Conservation (phyloP, 352 stramenopile species). For the Phytophthora chlamydospora region DNA sequence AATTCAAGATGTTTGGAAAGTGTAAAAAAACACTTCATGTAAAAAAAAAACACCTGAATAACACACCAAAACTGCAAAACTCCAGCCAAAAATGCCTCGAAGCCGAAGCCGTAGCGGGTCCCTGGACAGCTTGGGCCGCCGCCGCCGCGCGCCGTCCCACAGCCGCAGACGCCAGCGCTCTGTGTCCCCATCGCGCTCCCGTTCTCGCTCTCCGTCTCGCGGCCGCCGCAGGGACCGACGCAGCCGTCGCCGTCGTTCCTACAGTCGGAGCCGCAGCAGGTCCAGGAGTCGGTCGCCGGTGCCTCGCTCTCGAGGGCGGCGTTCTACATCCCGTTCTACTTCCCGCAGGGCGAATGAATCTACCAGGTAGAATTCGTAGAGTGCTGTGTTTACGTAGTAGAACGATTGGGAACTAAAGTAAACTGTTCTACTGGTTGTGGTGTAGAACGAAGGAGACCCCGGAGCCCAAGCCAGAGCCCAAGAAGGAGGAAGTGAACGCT, state of each 20-base stretch:
- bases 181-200: slow-evolving; percentile 38
- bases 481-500: slow-evolving; percentile 50
- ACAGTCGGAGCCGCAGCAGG: slow-evolving; percentile 18
- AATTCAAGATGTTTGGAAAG: too few relatives aligned
- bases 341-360: slow-evolving; percentile 3
- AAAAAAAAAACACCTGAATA: too few relatives aligned
- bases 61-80: neutral
- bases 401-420: slow-evolving; percentile 1
- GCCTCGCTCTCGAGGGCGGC: neutral
- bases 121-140: slow-evolving; percentile 69
- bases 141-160: slow-evolving; percentile 25
- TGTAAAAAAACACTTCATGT: too few relatives aligned
- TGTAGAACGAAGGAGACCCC: slow-evolving; percentile 3
- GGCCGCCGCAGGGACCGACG: slow-evolving; percentile 33
- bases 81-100: slow-evolving; percentile 22
- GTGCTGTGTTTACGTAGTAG: too few relatives aligned
- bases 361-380: neutral
- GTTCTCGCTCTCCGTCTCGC: slow-evolving; percentile 40
- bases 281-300: slow-evolving; percentile 21
- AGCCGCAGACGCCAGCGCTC: slow-evolving; percentile 33
- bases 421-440: neutral
- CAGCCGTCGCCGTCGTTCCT: neutral
- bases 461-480: slow-evolving; percentile 15
- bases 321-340: slow-evolving; percentile 18
- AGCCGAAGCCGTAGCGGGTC: slow-evolving; percentile 65